These are phyloP conservation scores for Leucogyrophana mollusca DNA, from an alignment of 768 basidiomycete species.

Conservation along the genomic window DNA sequence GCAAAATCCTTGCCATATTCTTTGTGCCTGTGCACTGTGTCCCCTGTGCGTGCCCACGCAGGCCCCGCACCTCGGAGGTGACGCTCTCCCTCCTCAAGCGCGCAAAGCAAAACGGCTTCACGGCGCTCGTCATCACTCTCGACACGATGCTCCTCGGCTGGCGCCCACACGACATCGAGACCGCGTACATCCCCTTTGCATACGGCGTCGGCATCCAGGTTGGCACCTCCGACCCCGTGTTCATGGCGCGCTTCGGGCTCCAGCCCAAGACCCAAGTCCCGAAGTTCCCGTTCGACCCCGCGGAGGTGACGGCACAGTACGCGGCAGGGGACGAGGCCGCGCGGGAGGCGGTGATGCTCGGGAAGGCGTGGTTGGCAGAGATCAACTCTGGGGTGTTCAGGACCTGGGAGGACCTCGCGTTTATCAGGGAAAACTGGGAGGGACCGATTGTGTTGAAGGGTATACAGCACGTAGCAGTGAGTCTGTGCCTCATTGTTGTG, in stretches of 20 bases:
- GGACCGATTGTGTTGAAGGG: slow-evolving; percentile 79
- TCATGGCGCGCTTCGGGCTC: slow-evolving; percentile 59
- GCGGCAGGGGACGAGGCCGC: slow-evolving; percentile 48
- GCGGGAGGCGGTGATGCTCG: slow-evolving; percentile 43
- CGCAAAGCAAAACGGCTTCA: slow-evolving; percentile 65
- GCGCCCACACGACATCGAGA: slow-evolving; percentile 73
- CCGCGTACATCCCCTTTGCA: slow-evolving; percentile 61
- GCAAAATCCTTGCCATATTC: no score
- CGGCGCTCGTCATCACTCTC: slow-evolving; percentile 73
- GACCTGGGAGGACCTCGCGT: slow-evolving; percentile 63
- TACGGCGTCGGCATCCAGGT: slow-evolving; percentile 68
- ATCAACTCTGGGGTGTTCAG: slow-evolving; percentile 38
- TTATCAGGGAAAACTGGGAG: slow-evolving; percentile 72
- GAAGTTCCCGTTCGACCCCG: slow-evolving; percentile 60
- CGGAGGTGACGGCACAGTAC: slow-evolving; percentile 35
- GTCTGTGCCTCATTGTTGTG: no score
- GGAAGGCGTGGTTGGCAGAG: slow-evolving; percentile 62
- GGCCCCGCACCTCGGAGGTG: slow-evolving; percentile 62
- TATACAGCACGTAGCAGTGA: slow-evolving; percentile 61
- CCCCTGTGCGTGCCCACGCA: no score
- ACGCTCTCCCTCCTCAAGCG: slow-evolving; percentile 64
- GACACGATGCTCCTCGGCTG: slow-evolving; percentile 75
- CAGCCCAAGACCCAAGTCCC: slow-evolving; percentile 41
- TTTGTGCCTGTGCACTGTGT: background rate
- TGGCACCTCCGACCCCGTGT: slow-evolving; percentile 73